Evolutionary conservation across 331 rosid species (phyloP), one percentile per base, ranked within the genome.

Genomic region (Malus hybrid): DNA sequence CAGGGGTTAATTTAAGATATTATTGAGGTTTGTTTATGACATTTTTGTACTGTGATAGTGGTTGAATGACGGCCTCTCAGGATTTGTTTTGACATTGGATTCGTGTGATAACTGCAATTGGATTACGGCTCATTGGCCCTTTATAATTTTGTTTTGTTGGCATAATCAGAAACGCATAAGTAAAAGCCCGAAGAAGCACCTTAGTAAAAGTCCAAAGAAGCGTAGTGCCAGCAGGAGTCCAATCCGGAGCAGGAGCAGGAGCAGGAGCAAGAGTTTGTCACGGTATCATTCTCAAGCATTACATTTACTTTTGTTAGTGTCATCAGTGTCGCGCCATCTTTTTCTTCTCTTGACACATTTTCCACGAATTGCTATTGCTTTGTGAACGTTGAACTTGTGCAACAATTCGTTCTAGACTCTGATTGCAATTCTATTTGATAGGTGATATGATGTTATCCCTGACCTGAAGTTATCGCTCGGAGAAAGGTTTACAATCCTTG

Each of bases 201-300:
- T 31, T 0, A 42, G 69, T 39, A 89, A 77, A 83, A 91, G 96
- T 73, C 97, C 99, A 7, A 86, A 84, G 74, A 85, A 81, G 86
- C 83, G 81, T 80, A 87, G 96, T 56, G 77, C 86, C 65, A 92
- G 96, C 88, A 85, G 85, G 85, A 92, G 99, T 81, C 96, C 93
- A 44, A 75, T 68, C 64, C 76, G 74, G 80, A 89, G 96, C 84
- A 78, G 86, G 81, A 91, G 96, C 86, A 62, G 65, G 80, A 91
- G 96, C 85, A 62, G 65, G 81, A 91, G 98, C 91, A 87, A 73
- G 87, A 94, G 99, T 82, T 82, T 89, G 86, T 93, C 96, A 67
- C 86, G 96, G 98, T 93, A 54, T 74, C 70, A 44, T 68, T 48
- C 70, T 70, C 63, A 2, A 60, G 24, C 48, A 2, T 33, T 32